These are phyloP conservation scores for Calocybe cyanea DNA, from an alignment of 768 basidiomycete genomes.

Conservation along the genomic window DNA sequence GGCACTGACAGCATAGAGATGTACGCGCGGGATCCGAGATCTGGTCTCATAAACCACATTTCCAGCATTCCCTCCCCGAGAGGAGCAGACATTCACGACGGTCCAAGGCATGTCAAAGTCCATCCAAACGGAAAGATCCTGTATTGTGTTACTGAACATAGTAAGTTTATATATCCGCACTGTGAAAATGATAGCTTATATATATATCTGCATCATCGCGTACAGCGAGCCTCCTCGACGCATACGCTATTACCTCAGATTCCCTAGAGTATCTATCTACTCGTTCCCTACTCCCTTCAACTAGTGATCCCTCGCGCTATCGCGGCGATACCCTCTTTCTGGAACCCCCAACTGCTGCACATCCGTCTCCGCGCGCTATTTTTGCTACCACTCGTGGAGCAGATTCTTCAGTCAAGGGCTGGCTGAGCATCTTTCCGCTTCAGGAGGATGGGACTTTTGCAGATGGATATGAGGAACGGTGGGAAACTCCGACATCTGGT, in stretches of 20 bases:
- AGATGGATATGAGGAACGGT: conserved; percentile 24
- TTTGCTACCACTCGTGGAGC: conserved; percentile 48
- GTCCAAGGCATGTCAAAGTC: conserved; percentile 49
- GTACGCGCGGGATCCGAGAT: conserved; percentile 30
- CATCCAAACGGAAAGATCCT: conserved; percentile 48
- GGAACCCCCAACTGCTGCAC: conserved; percentile 30
- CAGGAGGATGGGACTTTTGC: conserved; percentile 33
- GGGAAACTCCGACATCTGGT: conserved; percentile 43
- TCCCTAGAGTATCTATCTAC: conserved; percentile 27
- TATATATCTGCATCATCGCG: no score
- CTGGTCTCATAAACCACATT: conserved; percentile 33
- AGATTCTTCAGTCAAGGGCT: conserved; percentile 30
- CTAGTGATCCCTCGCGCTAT: conserved; percentile 19
- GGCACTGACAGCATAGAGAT: conserved; percentile 46
- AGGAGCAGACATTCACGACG: conserved; percentile 33
- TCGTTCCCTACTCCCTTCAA: conserved; percentile 28
- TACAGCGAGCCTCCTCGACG: conserved; percentile 47
- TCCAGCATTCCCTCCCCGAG: conserved; percentile 37
- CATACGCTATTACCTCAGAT: conserved; percentile 34
- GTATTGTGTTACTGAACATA: conserved; percentile 52
- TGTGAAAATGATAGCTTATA: no score
- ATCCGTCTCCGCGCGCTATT: conserved; percentile 34
- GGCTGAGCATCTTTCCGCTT: conserved; percentile 41
- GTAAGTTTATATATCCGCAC: conserved; percentile 27
- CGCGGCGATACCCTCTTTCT: conserved; percentile 47